Evolutionary conservation across 2,329 filamentous ascomycete genomes (phyloP).

Genomic region (Botryotinia globosa): DNA sequence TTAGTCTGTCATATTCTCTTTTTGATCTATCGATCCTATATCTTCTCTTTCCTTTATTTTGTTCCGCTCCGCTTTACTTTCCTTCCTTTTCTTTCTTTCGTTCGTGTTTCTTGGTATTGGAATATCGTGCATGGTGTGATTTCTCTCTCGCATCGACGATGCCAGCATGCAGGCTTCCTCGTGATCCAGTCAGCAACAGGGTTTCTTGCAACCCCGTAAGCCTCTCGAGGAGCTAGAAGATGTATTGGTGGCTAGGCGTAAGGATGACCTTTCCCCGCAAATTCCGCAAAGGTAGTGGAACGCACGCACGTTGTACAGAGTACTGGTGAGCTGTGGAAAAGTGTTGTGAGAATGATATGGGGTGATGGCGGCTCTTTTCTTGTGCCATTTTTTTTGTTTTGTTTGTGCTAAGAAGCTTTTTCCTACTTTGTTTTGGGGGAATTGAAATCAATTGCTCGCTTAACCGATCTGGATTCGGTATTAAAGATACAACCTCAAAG

Average conservation of each 20-base stretch:
- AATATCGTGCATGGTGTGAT: neutral
- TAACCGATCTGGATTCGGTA: neutral
- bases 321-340: neutral
- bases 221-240: neutral
- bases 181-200: neutral
- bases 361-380: neutral
- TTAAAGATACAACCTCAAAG: neutral
- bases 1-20: neutral
- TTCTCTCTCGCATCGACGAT: neutral
- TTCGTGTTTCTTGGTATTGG: neutral
- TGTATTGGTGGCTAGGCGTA: neutral
- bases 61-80: neutral
- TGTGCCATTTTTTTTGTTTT: neutral
- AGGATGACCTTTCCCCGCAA: conserved; percentile 4
- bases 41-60: neutral
- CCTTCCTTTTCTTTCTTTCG: neutral
- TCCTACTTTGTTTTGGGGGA: neutral
- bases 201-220: neutral
- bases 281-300: neutral
- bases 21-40: neutral
- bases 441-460: neutral
- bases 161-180: neutral
- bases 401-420: neutral
- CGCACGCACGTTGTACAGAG: neutral
- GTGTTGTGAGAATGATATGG: neutral